phyloP scores from a whole-genome alignment of 305 asterid genomes.

The Petunia hybrid region DNA sequence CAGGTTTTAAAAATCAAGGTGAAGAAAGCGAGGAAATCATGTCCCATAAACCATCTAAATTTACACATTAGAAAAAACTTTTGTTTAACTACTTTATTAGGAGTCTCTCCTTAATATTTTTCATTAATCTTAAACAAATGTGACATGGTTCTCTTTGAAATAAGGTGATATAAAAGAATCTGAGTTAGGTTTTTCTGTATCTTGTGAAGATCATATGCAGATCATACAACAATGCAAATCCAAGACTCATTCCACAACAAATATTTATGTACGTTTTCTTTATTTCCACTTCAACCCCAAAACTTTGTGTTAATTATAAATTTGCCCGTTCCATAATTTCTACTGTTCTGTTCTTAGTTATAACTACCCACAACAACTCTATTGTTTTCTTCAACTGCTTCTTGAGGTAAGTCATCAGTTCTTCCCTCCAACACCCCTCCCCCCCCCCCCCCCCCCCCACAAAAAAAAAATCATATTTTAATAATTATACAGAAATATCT shows the following conservation, averaged over 20 bases:
- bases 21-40: no score
- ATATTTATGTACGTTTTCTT: conserved; percentile 21
- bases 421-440: not conserved
- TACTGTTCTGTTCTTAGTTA: conserved; percentile 39
- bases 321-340: not conserved
- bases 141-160: not conserved
- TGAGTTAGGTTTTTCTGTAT: not conserved
- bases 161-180: not conserved
- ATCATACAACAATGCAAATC: not conserved
- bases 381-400: conserved; percentile 5
- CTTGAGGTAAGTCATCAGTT: conserved; percentile 18
- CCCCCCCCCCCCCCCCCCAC: not conserved
- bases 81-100: no score
- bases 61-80: no score
- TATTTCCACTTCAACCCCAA: not conserved
- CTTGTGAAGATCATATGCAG: not conserved
- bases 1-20: no score
- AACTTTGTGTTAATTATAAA: not conserved
- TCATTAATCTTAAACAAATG: no score
- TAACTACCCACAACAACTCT: conserved; percentile 62
- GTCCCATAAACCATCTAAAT: no score
- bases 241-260: conserved; percentile 18
- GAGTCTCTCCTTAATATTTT: no score
- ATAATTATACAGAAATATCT: not conserved
- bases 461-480: not conserved